phyloP scores from a whole-genome alignment of 495 filamentous ascomycete genomes.

The Aspergillus incahuasiensis region DNA sequence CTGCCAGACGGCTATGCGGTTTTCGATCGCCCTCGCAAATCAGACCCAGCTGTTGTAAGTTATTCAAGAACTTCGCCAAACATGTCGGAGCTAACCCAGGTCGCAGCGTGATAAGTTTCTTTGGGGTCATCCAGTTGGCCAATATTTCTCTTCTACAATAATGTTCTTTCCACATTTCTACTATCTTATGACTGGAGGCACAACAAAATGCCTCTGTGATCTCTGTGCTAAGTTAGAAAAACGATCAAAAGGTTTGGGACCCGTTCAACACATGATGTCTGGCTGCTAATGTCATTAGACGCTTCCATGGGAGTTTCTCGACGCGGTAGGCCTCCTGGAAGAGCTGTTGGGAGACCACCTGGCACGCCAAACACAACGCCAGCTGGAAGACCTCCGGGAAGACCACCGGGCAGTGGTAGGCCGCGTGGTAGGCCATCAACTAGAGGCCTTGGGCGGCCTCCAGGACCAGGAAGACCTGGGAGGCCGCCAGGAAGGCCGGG shows the following conservation, averaged over 20 bases:
- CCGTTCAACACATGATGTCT: background rate
- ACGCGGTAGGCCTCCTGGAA: constrained; percentile 19
- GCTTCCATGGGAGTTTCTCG: constrained; percentile 9
- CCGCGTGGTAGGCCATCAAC: constrained; percentile 4
- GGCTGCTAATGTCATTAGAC: background rate
- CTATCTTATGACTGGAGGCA: constrained; percentile 47
- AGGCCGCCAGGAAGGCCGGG: constrained; percentile 14
- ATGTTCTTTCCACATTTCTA: constrained; percentile 56
- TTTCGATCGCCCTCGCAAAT: constrained; percentile 39
- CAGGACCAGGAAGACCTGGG: background rate
- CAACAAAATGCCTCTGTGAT: constrained; percentile 32
- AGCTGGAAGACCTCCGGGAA: background rate
- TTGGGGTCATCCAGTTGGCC: constrained; percentile 51
- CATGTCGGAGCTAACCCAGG: constrained; percentile 1
- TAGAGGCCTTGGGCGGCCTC: background rate
- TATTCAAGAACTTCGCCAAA: background rate
- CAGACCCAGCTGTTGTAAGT: constrained; percentile 35
- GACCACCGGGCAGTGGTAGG: constrained; percentile 15
- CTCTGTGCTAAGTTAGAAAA: constrained; percentile 29
- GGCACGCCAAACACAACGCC: background rate
- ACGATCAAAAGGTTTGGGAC: constrained; percentile 8
- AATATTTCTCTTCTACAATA: constrained; percentile 46
- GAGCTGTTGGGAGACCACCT: background rate
- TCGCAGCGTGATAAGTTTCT: constrained; percentile 47
- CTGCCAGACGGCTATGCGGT: constrained; percentile 54